Evolutionary conservation across 345 rosid genomes (phyloP).

Genomic region (Salix purpurea): DNA sequence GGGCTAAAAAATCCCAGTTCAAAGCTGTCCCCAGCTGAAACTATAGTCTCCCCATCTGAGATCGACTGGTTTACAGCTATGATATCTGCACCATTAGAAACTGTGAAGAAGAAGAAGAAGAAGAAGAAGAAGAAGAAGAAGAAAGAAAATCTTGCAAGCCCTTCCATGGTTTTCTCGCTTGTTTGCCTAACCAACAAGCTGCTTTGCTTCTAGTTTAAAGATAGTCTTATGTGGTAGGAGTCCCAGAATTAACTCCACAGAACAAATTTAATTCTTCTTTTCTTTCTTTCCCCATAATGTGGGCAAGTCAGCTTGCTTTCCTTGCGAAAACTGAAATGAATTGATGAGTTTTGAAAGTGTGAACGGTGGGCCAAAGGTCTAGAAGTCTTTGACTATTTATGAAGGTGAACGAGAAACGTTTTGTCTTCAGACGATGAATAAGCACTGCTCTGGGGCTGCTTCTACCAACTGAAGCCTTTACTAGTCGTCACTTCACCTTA

Average conservation of each 20-base stretch:
- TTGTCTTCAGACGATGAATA: not conserved
- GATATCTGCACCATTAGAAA: slow-evolving; percentile 9
- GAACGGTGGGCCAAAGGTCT: not conserved
- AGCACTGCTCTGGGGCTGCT: not conserved
- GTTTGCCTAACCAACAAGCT: not conserved
- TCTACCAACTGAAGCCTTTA: not conserved
- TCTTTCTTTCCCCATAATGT: not conserved
- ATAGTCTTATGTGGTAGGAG: not conserved
- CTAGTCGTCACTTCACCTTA: not conserved
- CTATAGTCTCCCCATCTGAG: slow-evolving; percentile 24
- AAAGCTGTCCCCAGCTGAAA: slow-evolving; percentile 18
- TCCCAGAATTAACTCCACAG: not conserved
- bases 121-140: not conserved
- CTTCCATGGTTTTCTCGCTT: not conserved
- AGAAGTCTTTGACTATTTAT: not conserved
- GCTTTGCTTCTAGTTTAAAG: not conserved
- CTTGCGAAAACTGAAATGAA: not conserved
- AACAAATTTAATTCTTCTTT: not conserved
- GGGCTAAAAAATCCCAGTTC: slow-evolving; percentile 34
- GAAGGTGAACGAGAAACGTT: not conserved
- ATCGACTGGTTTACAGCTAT: slow-evolving; percentile 11
- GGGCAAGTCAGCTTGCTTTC: not conserved
- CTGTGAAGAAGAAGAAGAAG: not conserved
- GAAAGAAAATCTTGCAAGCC: not conserved
- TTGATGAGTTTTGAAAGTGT: not conserved